Percentiles rank a stretch among this genome's conserved stretches.
Evolutionary conservation across 176 grass and related monocot species (phyloP).

Genomic region (Oryza coarctata): DNA sequence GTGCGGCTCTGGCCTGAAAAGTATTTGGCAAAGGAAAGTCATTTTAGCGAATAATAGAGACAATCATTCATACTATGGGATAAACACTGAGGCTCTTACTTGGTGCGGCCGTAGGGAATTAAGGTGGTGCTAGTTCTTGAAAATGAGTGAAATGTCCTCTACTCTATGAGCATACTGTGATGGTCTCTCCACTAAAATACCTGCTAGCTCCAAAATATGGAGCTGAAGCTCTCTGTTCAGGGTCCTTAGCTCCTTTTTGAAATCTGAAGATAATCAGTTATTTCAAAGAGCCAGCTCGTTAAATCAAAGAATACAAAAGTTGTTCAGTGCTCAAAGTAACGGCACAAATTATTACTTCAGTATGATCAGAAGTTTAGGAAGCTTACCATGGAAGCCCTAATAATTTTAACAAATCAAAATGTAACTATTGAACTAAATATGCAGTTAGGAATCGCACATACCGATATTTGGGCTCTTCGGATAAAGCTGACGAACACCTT

Average conservation of each 20-base stretch:
- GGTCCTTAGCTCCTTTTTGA: constrained; percentile 82
- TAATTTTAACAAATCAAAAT: constrained; percentile 8
- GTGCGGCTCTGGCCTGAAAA: constrained; percentile 78
- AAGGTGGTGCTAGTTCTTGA: constrained; percentile 84
- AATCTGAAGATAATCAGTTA: constrained; percentile 54
- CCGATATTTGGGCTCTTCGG: constrained; percentile 63
- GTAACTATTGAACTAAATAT: constrained; percentile 1
- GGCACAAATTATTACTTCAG: neutral
- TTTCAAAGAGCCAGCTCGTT: neutral
- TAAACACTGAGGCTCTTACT: constrained; percentile 36
- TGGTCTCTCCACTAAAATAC: constrained; percentile 87
- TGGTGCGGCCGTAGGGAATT: constrained; percentile 90
- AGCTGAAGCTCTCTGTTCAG: constrained; percentile 95
- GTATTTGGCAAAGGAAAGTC: constrained; percentile 2
- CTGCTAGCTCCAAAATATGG: constrained; percentile 89
- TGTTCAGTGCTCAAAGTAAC: neutral
- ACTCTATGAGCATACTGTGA: constrained; percentile 91
- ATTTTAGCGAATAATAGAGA: neutral
- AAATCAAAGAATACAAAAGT: neutral
- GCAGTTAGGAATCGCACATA: constrained; percentile 10
- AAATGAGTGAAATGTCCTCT: constrained; percentile 90
- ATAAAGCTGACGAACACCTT: constrained; percentile 83
- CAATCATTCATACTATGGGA: neutral
- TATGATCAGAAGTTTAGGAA: neutral
- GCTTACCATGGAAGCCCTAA: neutral